A percentile compares a stretch with the other conserved stretches of the same genome.
Evolutionary conservation across 164 flowering plant genomes (phyloP).

Genomic region (Pachysandra terminalis): DNA sequence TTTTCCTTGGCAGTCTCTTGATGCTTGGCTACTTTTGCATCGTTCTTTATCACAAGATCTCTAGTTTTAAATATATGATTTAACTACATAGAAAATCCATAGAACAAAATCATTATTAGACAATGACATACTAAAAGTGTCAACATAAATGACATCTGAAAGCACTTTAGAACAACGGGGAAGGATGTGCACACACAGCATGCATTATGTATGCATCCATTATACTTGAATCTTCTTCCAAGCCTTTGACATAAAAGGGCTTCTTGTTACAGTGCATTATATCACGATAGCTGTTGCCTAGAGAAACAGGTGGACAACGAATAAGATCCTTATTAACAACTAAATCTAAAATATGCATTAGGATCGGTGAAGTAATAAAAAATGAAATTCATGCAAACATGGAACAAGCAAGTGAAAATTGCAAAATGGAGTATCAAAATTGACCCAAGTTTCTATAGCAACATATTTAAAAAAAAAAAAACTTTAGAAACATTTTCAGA

Average conservation of each 20-base stretch:
- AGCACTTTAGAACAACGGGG: neutral
- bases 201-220: constrained; percentile 93
- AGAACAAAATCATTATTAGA: neutral
- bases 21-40: constrained; percentile 60
- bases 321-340: too few relatives aligned
- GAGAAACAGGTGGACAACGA: constrained; percentile 4
- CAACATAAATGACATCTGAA: neutral
- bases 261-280: constrained; percentile 80
- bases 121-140: neutral
- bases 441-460: too few relatives aligned
- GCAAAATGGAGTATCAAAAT: too few relatives aligned
- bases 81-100: constrained; percentile 43
- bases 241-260: constrained; percentile 82
- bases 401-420: too few relatives aligned
- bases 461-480: too few relatives aligned
- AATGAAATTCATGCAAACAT: too few relatives aligned
- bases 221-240: constrained; percentile 64
- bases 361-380: too few relatives aligned
- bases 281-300: constrained; percentile 84
- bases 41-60: constrained; percentile 68
- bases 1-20: constrained; percentile 33
- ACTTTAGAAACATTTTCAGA: too few relatives aligned
- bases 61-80: constrained; percentile 80
- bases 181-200: constrained; percentile 44
- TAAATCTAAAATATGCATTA: neutral